Evolutionary conservation across 805 yeast genomes (phyloP).

Genomic region (Cyberlindnera subsufficiens): DNA sequence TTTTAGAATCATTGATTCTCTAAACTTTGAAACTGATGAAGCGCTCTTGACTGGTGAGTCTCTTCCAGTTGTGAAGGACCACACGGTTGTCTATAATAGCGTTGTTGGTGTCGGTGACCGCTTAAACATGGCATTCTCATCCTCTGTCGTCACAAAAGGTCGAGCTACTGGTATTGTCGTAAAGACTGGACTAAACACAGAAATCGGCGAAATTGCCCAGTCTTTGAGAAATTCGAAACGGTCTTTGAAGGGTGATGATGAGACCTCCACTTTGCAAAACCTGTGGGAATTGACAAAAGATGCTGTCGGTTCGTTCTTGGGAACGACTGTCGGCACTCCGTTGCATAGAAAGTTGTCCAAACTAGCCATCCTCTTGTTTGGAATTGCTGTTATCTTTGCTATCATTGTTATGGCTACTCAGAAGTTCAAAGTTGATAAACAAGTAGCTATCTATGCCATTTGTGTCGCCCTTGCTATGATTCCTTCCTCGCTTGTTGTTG

Average conservation of each 20-base stretch:
- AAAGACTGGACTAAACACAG: conserved; percentile 65
- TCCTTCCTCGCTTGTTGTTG: conserved; percentile 76
- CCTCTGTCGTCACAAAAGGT: conserved; percentile 68
- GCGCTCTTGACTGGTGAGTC: conserved; percentile 65
- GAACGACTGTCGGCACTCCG: conserved; percentile 78
- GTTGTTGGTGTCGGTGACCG: conserved; percentile 67
- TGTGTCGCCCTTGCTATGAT: conserved; percentile 78
- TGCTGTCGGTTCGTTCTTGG: conserved; percentile 62
- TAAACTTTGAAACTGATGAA: conserved; percentile 68
- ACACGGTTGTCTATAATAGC: conserved; percentile 32
- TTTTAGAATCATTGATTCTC: conserved; percentile 47
- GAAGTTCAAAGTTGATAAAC: conserved; percentile 62
- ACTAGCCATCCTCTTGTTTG: conserved; percentile 67
- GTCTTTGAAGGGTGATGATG: conserved; percentile 37
- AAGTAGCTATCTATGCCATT: conserved; percentile 84
- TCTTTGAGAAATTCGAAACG: conserved; percentile 41
- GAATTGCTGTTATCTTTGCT: conserved; percentile 79
- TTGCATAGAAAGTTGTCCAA: conserved; percentile 69
- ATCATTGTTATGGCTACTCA: conserved; percentile 85
- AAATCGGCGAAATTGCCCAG: conserved; percentile 68
- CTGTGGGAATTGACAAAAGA: conserved; percentile 38
- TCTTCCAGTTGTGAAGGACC: conserved; percentile 54
- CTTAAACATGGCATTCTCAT: conserved; percentile 62
- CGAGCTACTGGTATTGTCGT: conserved; percentile 66
- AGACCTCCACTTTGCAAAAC: conserved; percentile 34